Percentiles rank a stretch among this genome's conserved stretches.
phyloP scores from a whole-genome alignment of 1,284 basidiomycete genomes.

The Tilletia caries region DNA sequence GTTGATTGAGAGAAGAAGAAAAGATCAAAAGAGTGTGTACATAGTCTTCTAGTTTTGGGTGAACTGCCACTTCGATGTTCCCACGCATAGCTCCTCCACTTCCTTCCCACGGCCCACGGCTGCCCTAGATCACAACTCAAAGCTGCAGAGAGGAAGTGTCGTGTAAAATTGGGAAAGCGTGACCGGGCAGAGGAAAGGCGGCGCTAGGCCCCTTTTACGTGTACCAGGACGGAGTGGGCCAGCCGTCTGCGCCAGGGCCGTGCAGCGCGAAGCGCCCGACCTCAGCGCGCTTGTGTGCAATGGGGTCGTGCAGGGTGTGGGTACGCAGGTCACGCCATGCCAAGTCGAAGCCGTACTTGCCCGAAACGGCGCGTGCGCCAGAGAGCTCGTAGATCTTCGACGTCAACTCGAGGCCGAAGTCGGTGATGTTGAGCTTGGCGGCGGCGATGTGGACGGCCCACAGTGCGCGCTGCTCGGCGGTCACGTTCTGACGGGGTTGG shows the following conservation, averaged over 20 bases:
- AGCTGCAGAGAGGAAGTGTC: too few species aligned
- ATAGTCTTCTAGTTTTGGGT: too few species aligned
- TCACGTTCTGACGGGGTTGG: constrained; percentile 31
- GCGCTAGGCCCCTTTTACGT: too few species aligned
- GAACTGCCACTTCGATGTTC: too few species aligned
- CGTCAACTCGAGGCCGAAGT: constrained; percentile 50
- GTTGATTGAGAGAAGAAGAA: too few species aligned
- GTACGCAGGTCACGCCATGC: constrained; percentile 41
- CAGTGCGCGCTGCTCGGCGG: constrained; percentile 46
- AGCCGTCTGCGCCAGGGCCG: constrained; percentile 42
- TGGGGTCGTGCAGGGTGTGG: constrained; percentile 53
- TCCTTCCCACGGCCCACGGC: too few species aligned
- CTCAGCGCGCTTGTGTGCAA: constrained; percentile 50
- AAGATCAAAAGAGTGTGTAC: too few species aligned
- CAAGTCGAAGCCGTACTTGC: constrained; percentile 50
- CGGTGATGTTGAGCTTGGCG: constrained; percentile 48
- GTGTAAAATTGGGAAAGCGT: too few species aligned
- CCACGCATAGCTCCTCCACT: too few species aligned
- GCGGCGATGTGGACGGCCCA: constrained; percentile 51
- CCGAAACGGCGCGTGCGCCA: constrained; percentile 46
- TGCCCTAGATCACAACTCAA: too few species aligned
- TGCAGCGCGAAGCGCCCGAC: constrained; percentile 44
- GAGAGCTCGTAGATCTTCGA: constrained; percentile 49
- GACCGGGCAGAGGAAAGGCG: too few species aligned
- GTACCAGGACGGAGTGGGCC: constrained; percentile 39